Conservation (phyloP, 495 filamentous ascomycete genomes). For the Neurospora sp. region DNA sequence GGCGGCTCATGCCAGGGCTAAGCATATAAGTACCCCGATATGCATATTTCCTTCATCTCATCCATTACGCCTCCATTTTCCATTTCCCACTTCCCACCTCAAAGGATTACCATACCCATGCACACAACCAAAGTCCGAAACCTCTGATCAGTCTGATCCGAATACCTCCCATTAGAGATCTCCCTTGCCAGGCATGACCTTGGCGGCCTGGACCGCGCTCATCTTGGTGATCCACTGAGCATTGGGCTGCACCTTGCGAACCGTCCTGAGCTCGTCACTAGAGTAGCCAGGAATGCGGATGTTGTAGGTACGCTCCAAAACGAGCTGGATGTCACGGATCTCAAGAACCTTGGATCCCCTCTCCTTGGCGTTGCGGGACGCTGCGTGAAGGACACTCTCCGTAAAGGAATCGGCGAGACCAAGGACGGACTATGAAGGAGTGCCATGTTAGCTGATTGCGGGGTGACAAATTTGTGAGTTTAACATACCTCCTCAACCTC, state of each 20-base stretch:
- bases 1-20: neutral
- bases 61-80: neutral
- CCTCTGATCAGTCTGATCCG: neutral
- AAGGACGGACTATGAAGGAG: conserved; percentile 51
- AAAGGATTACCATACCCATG: neutral
- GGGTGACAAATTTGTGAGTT: neutral
- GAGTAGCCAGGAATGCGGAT: conserved; percentile 94
- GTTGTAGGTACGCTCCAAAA: conserved; percentile 95
- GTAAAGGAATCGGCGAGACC: conserved; percentile 90
- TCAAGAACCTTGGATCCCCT: conserved; percentile 82
- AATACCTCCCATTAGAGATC: conserved; percentile 20
- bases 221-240: conserved; percentile 89
- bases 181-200: conserved; percentile 53
- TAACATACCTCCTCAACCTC: conserved; percentile 85
- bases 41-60: neutral
- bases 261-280: conserved; percentile 85
- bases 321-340: conserved; percentile 86
- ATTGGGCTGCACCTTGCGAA: conserved; percentile 82
- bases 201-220: conserved; percentile 88
- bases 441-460: neutral
- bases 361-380: conserved; percentile 87
- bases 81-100: neutral
- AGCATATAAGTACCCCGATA: neutral
- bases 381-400: conserved; percentile 74
- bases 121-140: neutral